Evolutionary conservation across 2,329 filamentous ascomycete species (phyloP), one percentile per base, ranked within the genome.

Genomic region (Colletotrichum sublineola): DNA sequence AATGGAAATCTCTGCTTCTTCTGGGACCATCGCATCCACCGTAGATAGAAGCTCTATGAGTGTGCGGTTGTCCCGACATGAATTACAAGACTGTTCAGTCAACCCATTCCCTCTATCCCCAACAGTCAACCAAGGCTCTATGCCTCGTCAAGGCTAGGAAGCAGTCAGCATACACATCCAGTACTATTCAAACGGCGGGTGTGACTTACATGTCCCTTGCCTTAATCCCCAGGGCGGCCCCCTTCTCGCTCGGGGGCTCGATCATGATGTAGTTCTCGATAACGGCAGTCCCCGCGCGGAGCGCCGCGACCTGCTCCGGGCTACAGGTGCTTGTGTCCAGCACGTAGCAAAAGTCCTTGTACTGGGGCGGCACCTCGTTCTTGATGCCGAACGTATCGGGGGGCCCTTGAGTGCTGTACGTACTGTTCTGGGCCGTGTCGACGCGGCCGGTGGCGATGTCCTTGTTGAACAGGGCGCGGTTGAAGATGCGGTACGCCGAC

Each of bases 281-380:
- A 2, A 85, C 81, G 0, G 87, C 91, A 53, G 87, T 79, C 2
- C 87, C 86, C 1, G 80, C 80, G 7, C 82, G 78, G 48, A 93
- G 86, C 75, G 84, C 86, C 20, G 81, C 79, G 67, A 84, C 85
- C 76, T 91, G 84, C 11, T 88, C 86, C 0, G 83, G 77, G 0
- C 85, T 86, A 77, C 77, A 79, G 12, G 77, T 73, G 57, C 64
- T 67, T 20, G 70, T 31, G 50, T 76, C 73, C 3, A 76, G 60
- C 18, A 78, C 58, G 68, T 76, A 79, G 74, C 78, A 79, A 50
- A 75, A 78, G 68, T 76, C 72, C 5, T 68, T 52, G 55, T 75
- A 73, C 71, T 76, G 77, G 14, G 75, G 73, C 42, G 75, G 70
- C 11, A 74, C 38, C 58, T 76, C 73, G 66, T 48, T 75, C 63